Evolutionary conservation across 306 rosid genomes (phyloP).

Genomic region (Cucurbita pepo): DNA sequence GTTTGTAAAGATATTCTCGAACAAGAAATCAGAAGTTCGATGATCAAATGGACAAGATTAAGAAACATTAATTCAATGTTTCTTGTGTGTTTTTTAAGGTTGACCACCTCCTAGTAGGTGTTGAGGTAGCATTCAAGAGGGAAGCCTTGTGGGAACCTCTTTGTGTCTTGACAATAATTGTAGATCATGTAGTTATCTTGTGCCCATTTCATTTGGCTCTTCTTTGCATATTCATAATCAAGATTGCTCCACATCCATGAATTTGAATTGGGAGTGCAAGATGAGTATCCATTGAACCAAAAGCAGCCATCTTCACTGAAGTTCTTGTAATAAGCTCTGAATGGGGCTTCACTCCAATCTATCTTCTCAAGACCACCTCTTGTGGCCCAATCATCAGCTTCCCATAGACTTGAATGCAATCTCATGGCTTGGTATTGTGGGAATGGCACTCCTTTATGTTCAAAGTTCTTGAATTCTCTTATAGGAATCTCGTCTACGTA

Average conservation of each 20-base stretch:
- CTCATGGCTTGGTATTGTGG: constrained; percentile 49
- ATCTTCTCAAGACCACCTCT: constrained; percentile 72
- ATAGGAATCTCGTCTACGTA: constrained; percentile 52
- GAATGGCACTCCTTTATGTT: constrained; percentile 31
- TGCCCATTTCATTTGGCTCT: constrained; percentile 35
- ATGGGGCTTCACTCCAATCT: constrained; percentile 61
- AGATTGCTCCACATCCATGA: constrained; percentile 23
- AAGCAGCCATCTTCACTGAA: constrained; percentile 37
- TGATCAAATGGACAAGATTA: no score
- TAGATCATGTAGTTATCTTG: constrained; percentile 54
- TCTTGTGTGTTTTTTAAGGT: not conserved
- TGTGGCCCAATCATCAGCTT: constrained; percentile 72
- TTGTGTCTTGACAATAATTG: constrained; percentile 41
- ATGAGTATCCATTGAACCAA: constrained; percentile 26
- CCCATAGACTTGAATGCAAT: constrained; percentile 49
- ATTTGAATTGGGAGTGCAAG: constrained; percentile 26
- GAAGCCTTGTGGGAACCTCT: constrained; percentile 50
- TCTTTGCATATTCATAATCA: constrained; percentile 20
- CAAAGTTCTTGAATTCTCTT: constrained; percentile 52
- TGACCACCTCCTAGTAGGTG: not conserved
- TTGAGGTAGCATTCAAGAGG: constrained; percentile 39
- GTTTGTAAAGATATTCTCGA: no score
- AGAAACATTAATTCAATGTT: no score
- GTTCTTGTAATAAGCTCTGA: constrained; percentile 35
- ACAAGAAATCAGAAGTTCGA: no score